Percentiles rank a stretch among this genome's conserved stretches.
These are phyloP conservation scores for Auriscalpium vulgare DNA, from an alignment of 768 basidiomycete species.

Conservation along the genomic window DNA sequence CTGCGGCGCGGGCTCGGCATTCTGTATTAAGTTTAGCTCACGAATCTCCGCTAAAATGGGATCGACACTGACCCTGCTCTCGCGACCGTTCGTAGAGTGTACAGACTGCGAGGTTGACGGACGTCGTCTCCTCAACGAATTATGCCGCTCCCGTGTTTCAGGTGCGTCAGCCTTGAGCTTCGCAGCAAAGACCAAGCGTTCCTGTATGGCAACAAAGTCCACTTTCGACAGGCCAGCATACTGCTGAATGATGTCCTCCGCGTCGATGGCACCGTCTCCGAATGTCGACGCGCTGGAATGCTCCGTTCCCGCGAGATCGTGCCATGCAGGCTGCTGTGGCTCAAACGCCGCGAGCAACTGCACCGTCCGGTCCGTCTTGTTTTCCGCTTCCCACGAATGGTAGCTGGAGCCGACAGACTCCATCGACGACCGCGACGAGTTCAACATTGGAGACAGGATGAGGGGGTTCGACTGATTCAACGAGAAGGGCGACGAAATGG, in stretches of 20 bases:
- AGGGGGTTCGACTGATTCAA: conserved; percentile 47
- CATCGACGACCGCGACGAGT: conserved; percentile 72
- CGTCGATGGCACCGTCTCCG: conserved; percentile 37
- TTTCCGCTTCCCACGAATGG: conserved; percentile 65
- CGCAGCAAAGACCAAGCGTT: conserved; percentile 62
- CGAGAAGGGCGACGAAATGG: conserved; percentile 42
- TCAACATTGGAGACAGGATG: conserved; percentile 62
- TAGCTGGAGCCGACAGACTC: conserved; percentile 81
- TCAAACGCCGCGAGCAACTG: conserved; percentile 48
- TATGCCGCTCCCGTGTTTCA: conserved; percentile 53
- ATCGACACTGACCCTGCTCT: conserved; percentile 26
- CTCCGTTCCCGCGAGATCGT: conserved; percentile 43
- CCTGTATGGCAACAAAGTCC: conserved; percentile 69
- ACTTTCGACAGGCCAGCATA: conserved; percentile 61
- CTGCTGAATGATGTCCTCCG: conserved; percentile 58
- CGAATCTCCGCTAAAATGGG: neutral
- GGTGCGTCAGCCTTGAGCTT: conserved; percentile 46
- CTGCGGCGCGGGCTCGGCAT: conserved; percentile 52
- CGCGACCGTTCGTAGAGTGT: conserved; percentile 62
- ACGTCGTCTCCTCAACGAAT: conserved; percentile 66
- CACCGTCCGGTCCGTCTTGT: conserved; percentile 44
- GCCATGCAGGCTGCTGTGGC: conserved; percentile 49
- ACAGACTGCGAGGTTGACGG: conserved; percentile 82
- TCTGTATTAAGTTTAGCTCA: conserved; percentile 27
- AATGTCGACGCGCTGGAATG: conserved; percentile 41